phyloP scores from a whole-genome alignment of 1,139 yeast species.

The Scheffersomyces titani region DNA sequence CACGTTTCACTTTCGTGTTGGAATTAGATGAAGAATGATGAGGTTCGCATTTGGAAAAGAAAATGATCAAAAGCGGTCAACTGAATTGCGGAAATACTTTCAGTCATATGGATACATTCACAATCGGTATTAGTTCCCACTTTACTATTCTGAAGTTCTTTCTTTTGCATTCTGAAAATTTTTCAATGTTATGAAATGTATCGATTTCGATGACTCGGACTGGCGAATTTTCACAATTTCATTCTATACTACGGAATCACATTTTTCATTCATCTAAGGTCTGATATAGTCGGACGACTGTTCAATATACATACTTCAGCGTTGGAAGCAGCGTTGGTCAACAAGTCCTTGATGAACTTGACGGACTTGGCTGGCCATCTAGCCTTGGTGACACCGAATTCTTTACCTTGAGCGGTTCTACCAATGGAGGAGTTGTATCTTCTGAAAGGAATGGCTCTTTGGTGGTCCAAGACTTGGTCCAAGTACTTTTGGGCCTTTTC shows the following conservation, averaged over 20 bases:
- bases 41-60: not conserved
- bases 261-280: not conserved
- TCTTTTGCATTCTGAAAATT: not conserved
- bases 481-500: slow-evolving; percentile 95
- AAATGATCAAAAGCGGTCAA: not conserved
- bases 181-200: not conserved
- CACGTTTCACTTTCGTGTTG: not conserved
- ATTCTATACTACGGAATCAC: not conserved
- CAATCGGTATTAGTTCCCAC: not conserved
- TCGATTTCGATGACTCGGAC: not conserved
- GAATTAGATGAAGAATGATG: not conserved
- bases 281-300: not conserved
- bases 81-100: too few relatives aligned
- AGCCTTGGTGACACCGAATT: slow-evolving; percentile 99
- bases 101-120: too few relatives aligned
- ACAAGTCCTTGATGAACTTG: slow-evolving; percentile 90
- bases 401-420: slow-evolving; percentile 99
- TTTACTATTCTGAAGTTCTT: not conserved
- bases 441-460: slow-evolving; percentile 99
- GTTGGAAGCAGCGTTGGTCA: slow-evolving; percentile 97
- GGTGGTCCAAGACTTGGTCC: slow-evolving; percentile 94
- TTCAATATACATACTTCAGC: slow-evolving; percentile 68
- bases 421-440: slow-evolving; percentile 96
- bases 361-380: slow-evolving; percentile 99
- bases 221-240: not conserved